Base-by-base conservation (phyloP, 2,329 filamentous ascomycete genomes). In the Calycina herbarum region DNA sequence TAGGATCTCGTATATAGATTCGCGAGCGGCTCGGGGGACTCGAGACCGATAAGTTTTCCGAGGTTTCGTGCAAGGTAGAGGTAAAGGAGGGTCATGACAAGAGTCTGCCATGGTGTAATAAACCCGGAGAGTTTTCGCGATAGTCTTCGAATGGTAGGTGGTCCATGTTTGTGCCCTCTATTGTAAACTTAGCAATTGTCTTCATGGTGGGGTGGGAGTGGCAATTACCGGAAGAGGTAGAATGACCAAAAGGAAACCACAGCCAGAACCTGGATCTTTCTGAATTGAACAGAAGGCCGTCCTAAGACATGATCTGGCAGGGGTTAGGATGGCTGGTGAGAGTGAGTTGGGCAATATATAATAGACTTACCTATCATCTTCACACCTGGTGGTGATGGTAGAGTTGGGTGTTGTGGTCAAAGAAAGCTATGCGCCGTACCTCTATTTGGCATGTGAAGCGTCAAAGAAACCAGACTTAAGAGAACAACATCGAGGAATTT, bases 51-150 rank as follows among this genome's bases (percentile, higher is more conserved):
- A 5, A 99, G 86, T 70, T 96, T 96, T 76, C 92, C 94, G 73
- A 99, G 96, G 79, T 99, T 98, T 65, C 94, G 91, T 38, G 91
- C 89, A 40, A 94, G 85, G 76, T 99, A 99, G 65, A 98, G 87
- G 78, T 93, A 96, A 60, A 97, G 86, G 78, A 97, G 89, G 56
- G 94, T 96, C 58, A 94, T 81, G 69, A 96, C 88, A 33, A 96
- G 85, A 1, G 90, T 92, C 78, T 97, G 95, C 93, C 95, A 98
- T 72, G 90, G 84, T 5, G 94, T 97, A 66, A 97, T 82, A 65
- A 85, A 85, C 60, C 82, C 85, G 5, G 89, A 89, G 61, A 95
- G 84, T 62, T 89, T 80, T 65, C 84, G 84, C 0, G 94, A 98
- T 66, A 97, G 75, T 57, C 83, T 80, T 65, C 90, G 87, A 59